phyloP scores from a whole-genome alignment of 345 rosid genomes.

The Trapa bicornis region DNA sequence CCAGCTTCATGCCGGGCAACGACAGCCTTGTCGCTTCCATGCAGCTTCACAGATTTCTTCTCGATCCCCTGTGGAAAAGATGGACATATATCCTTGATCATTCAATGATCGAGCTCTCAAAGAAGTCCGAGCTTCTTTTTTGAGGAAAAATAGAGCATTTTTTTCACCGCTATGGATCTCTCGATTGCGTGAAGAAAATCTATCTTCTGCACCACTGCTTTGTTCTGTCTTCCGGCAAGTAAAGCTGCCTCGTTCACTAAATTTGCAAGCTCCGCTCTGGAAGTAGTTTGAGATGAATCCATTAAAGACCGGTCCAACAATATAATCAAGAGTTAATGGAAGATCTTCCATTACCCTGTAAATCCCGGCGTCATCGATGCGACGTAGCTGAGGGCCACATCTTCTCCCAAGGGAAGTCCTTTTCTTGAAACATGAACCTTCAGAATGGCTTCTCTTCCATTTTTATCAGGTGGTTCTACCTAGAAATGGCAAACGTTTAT shows the following conservation, averaged over 20 bases:
- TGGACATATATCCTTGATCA: background rate
- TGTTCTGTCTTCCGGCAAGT: slow-evolving; percentile 82
- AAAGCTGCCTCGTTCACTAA: slow-evolving; percentile 97
- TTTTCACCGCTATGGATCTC: slow-evolving; percentile 75
- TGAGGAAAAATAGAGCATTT: background rate
- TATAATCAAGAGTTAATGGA: background rate
- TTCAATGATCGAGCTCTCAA: background rate
- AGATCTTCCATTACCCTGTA: slow-evolving; percentile 49
- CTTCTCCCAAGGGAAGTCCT: slow-evolving; percentile 71
- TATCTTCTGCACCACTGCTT: slow-evolving; percentile 54
- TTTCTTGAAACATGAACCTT: slow-evolving; percentile 73
- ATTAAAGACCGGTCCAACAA: background rate
- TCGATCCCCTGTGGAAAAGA: slow-evolving; percentile 62
- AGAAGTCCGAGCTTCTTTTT: background rate
- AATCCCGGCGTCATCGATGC: slow-evolving; percentile 98
- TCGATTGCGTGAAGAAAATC: slow-evolving; percentile 97
- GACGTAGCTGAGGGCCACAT: slow-evolving; percentile 59
- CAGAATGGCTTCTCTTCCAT: slow-evolving; percentile 87
- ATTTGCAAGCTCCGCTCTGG: slow-evolving; percentile 97
- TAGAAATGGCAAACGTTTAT: slow-evolving; percentile 13
- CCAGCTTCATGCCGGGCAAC: slow-evolving; percentile 99
- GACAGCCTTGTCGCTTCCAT: slow-evolving; percentile 81
- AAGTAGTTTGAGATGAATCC: background rate
- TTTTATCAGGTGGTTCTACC: slow-evolving; percentile 90
- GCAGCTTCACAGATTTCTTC: slow-evolving; percentile 83